A percentile compares a stretch with the other conserved stretches of the same genome.
Evolutionary conservation across 176 grass and related monocot genomes (phyloP).

Genomic region (Oryza australiensis): DNA sequence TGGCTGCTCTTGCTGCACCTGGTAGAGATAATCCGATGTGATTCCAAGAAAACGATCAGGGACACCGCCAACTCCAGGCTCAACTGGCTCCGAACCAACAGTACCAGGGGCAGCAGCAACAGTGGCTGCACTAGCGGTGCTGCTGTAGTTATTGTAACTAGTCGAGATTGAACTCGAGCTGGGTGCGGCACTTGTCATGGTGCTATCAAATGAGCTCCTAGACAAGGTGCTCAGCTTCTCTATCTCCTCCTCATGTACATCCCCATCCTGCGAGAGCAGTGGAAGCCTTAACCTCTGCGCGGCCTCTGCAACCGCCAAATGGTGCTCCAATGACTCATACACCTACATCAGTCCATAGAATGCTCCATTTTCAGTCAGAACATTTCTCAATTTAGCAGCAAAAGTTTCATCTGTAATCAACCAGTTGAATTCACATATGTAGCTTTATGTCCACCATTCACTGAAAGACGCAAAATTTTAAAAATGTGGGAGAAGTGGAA

Average conservation of each 20-base stretch:
- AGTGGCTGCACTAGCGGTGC: conserved; percentile 42
- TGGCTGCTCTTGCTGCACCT: conserved; percentile 77
- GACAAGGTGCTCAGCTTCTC: conserved; percentile 77
- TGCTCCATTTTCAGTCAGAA: not conserved
- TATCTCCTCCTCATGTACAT: conserved; percentile 85
- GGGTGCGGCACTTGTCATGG: conserved; percentile 59
- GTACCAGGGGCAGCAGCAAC: conserved; percentile 18
- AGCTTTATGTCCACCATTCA: not conserved
- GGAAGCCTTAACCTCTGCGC: conserved; percentile 90
- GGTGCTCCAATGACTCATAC: conserved; percentile 91
- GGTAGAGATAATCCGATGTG: conserved; percentile 77
- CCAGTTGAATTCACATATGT: not conserved
- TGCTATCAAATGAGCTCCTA: conserved; percentile 84
- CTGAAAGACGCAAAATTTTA: not conserved
- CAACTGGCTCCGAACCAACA: conserved; percentile 44
- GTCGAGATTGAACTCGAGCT: conserved; percentile 63
- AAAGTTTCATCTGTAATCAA: not conserved
- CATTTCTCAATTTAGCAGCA: not conserved
- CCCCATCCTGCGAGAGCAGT: conserved; percentile 74
- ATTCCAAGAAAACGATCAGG: conserved; percentile 91
- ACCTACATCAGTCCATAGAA: conserved; percentile 42
- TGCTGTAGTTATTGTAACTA: conserved; percentile 76
- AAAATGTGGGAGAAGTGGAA: not conserved
- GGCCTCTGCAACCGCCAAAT: conserved; percentile 63
- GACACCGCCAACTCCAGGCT: conserved; percentile 77